Evolutionary conservation across 192 early-diverging fungal genomes (phyloP).

Genomic region (Haplosporangium gracile): DNA sequence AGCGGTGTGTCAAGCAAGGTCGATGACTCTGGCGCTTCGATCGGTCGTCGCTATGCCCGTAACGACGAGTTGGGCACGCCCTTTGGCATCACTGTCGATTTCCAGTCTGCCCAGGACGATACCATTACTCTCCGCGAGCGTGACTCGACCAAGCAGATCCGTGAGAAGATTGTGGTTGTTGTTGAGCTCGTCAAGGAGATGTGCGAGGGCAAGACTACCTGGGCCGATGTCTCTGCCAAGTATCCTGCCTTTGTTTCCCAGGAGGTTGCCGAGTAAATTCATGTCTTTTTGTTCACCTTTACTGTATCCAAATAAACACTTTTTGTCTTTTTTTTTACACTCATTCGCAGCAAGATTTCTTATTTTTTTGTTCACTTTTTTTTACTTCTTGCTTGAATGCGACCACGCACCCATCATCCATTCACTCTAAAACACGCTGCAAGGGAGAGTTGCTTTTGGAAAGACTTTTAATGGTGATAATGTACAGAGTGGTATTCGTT

Average conservation of each 20-base stretch:
- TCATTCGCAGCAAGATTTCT: not conserved
- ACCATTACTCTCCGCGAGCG: constrained; percentile 97
- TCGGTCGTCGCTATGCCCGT: constrained; percentile 96
- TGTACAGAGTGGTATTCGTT: constrained; percentile 6
- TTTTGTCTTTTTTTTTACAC: not conserved
- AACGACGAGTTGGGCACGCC: constrained; percentile 99
- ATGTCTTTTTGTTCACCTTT: not conserved
- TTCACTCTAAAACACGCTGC: too few relatives aligned
- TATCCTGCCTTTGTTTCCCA: constrained; percentile 76
- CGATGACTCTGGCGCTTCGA: constrained; percentile 89
- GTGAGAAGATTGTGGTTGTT: constrained; percentile 79
- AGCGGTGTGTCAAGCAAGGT: constrained; percentile 85
- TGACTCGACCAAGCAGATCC: constrained; percentile 96
- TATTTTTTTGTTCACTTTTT: too few relatives aligned
- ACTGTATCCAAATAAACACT: not conserved
- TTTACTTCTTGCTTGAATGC: too few relatives aligned
- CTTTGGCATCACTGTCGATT: constrained; percentile 98
- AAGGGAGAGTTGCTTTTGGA: not conserved
- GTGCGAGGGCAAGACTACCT: constrained; percentile 77
- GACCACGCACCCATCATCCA: too few relatives aligned
- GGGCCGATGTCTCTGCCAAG: constrained; percentile 76
- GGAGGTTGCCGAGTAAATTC: constrained; percentile 55
- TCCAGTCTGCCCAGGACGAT: constrained; percentile 94
- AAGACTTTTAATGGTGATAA: not conserved
- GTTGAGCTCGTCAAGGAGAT: constrained; percentile 82